Evolutionary conservation across 1,139 yeast species (phyloP).

Genomic region (Candida gigantensis): DNA sequence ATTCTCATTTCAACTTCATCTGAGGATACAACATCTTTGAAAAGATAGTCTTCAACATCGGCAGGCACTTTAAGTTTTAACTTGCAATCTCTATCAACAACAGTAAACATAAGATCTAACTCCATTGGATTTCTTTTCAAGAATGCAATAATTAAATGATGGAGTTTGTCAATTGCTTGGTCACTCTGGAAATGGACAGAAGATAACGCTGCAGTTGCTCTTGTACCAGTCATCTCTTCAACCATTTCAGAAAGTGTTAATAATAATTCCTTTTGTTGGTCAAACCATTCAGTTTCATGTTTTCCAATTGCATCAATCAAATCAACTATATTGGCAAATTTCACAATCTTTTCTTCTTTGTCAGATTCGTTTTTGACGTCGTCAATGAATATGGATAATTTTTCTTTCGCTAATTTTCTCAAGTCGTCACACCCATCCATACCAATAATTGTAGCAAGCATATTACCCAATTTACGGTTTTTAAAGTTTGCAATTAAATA

Average conservation of each 20-base stretch:
- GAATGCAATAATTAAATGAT: conserved; percentile 51
- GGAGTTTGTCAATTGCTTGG: conserved; percentile 67
- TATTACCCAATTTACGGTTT: conserved; percentile 67
- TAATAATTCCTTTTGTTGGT: conserved; percentile 50
- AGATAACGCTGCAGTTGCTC: conserved; percentile 52
- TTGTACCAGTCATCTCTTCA: conserved; percentile 45
- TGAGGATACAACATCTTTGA: conserved; percentile 55
- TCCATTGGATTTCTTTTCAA: conserved; percentile 37
- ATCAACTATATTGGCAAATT: conserved; percentile 72
- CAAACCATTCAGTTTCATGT: conserved; percentile 65
- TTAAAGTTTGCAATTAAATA: conserved; percentile 70
- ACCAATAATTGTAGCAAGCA: conserved; percentile 63
- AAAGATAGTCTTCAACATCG: conserved; percentile 58
- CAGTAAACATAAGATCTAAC: conserved; percentile 41
- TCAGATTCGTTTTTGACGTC: conserved; percentile 48
- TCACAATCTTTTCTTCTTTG: conserved; percentile 57
- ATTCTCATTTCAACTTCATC: conserved; percentile 49
- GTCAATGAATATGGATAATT: conserved; percentile 41
- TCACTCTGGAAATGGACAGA: conserved; percentile 72
- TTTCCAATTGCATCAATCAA: conserved; percentile 54
- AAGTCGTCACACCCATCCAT: conserved; percentile 60
- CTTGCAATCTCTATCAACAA: conserved; percentile 50
- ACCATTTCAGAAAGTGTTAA: conserved; percentile 47
- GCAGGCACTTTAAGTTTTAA: conserved; percentile 50
- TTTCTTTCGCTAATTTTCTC: conserved; percentile 54